These are phyloP conservation scores for Exophiala phaeomuriformis DNA, from an alignment of 2,329 filamentous ascomycete species.

Conservation along the genomic window DNA sequence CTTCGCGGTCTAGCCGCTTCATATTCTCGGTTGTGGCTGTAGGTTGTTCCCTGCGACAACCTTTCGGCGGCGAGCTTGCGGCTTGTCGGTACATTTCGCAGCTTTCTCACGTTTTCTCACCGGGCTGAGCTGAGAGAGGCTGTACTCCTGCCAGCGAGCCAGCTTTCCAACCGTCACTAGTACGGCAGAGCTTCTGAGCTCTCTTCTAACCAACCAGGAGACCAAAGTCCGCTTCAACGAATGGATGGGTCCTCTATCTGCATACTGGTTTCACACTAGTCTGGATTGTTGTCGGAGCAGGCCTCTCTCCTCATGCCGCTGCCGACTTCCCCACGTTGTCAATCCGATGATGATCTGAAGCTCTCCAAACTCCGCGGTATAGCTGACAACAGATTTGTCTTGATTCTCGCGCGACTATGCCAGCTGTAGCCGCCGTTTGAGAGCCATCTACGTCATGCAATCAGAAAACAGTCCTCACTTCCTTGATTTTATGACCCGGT, in stretches of 20 bases:
- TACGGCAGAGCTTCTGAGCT: background rate
- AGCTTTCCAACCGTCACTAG: background rate
- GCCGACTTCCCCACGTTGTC: conserved; percentile 9
- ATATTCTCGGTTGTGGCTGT: conserved; percentile 18
- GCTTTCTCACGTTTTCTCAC: too few species aligned
- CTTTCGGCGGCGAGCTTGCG: too few species aligned
- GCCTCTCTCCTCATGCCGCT: conserved; percentile 1
- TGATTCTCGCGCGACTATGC: conserved; percentile 1
- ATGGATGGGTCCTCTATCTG: conserved; percentile 4
- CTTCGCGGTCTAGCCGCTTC: conserved; percentile 17
- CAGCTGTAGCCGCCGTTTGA: background rate
- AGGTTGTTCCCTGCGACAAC: background rate
- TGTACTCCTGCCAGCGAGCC: too few species aligned
- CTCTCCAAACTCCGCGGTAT: background rate
- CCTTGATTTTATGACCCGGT: conserved; percentile 2
- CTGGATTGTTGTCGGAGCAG: conserved; percentile 11
- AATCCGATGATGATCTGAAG: conserved; percentile 7
- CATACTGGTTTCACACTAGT: conserved; percentile 19
- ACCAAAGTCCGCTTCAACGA: background rate
- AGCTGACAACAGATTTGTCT: background rate
- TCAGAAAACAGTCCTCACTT: background rate
- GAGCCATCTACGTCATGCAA: conserved; percentile 10
- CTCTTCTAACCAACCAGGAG: background rate
- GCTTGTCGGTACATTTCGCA: too few species aligned
- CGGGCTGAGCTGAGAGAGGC: too few species aligned